Conservation (phyloP, 768 basidiomycete genomes). For the Scleroderma citrinum region DNA sequence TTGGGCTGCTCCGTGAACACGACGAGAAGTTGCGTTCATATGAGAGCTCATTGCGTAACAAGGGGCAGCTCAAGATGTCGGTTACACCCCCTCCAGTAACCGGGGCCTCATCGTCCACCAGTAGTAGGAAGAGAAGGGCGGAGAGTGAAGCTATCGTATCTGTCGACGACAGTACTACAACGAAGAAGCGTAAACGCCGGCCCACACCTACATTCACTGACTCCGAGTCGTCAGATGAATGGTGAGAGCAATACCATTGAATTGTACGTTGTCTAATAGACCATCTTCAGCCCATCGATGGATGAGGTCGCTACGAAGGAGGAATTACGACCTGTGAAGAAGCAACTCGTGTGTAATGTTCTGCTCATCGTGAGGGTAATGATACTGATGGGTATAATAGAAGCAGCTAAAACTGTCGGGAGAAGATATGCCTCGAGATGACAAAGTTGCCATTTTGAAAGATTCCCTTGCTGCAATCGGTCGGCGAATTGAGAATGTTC, state of each 20-base stretch:
- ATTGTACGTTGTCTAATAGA: conserved; percentile 2
- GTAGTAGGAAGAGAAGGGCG: conserved; percentile 66
- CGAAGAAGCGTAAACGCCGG: conserved; percentile 79
- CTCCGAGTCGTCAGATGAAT: conserved; percentile 88
- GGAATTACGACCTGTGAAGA: conserved; percentile 93
- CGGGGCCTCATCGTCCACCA: conserved; percentile 59
- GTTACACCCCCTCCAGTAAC: conserved; percentile 71
- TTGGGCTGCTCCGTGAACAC: conserved; percentile 78
- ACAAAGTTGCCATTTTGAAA: conserved; percentile 94
- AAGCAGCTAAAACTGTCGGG: conserved; percentile 95
- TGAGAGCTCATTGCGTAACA: conserved; percentile 70
- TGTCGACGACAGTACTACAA: conserved; percentile 58
- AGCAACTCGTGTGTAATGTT: conserved; percentile 66
- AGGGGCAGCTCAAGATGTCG: conserved; percentile 65
- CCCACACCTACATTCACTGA: conserved; percentile 97
- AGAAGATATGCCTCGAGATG: conserved; percentile 88
- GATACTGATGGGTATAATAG: conserved; percentile 33
- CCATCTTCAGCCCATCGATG: conserved; percentile 75
- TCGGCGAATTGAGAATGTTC: conserved; percentile 79
- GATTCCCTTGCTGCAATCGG: conserved; percentile 94
- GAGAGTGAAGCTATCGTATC: conserved; percentile 83
- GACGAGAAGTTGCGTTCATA: conserved; percentile 89
- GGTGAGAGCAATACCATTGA: conserved; percentile 44
- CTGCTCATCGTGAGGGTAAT: neutral
- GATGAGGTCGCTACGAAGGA: conserved; percentile 91